These are phyloP conservation scores for Mallotus repandus DNA, from an alignment of 441 rosid genomes.

Conservation along the genomic window DNA sequence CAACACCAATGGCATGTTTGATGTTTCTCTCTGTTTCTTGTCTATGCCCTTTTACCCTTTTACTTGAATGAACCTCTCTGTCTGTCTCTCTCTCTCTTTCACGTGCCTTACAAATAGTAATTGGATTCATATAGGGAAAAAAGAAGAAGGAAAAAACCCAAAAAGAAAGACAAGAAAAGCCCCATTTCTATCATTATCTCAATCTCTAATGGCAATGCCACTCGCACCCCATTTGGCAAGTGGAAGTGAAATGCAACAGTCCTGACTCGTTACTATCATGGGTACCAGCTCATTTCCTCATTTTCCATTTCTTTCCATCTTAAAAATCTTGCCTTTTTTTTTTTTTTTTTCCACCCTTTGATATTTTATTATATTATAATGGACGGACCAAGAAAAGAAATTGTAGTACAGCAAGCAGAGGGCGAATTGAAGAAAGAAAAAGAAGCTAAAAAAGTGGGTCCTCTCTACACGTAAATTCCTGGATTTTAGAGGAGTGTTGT, in stretches of 20 bases:
- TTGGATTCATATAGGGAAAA: no score
- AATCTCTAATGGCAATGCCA: not conserved
- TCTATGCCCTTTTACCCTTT: not conserved
- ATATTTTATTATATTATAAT: not conserved
- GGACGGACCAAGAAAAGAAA: not conserved
- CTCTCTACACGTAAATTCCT: conserved; percentile 11
- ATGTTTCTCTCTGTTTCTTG: not conserved
- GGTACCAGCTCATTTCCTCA: conserved; percentile 33
- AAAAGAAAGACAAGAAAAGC: no score
- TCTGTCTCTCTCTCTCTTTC: conserved; percentile 8
- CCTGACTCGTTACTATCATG: conserved; percentile 22
- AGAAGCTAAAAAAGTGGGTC: conserved; percentile 19
- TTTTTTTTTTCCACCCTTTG: not conserved
- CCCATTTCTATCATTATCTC: no score
- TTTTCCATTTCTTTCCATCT: not conserved
- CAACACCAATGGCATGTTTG: no score
- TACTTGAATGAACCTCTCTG: not conserved
- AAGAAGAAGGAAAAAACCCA: no score
- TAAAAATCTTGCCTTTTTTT: not conserved
- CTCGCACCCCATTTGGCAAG: conserved; percentile 7
- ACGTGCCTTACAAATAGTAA: conserved; percentile 8
- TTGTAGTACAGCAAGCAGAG: not conserved
- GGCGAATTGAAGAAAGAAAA: not conserved
- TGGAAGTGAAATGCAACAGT: conserved; percentile 22
- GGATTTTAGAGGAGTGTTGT: conserved; percentile 14